Base-by-base conservation (phyloP, 2,329 filamentous ascomycete genomes). In the Talaromyces sp. region DNA sequence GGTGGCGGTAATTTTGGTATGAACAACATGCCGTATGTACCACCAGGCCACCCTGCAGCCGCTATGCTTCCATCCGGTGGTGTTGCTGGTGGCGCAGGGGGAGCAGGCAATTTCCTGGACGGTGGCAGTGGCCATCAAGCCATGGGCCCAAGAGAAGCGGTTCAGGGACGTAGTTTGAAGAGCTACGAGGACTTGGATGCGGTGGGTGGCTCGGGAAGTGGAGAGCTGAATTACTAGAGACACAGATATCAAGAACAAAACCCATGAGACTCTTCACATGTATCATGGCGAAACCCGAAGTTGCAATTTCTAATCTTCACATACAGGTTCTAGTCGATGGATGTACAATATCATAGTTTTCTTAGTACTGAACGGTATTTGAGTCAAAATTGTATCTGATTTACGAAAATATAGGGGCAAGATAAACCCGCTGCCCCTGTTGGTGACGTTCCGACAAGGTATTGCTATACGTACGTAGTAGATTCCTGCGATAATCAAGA, bases 161-260 rank as follows among this genome's bases (percentile, higher is more conserved):
- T 96, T 0, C 91, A 96, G 68, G 95, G 95, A 5, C 86, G 95
- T 63, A 96, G 91, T 65, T 80, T 99, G 67, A 96, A 96, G 83
- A 97, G 92, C 75, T 99, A 99, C 73, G 96, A 99, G 76, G 95
- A 99, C 73, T 81, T 99, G 25, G 95, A 99, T 79, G 93, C 96
- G 52, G 88, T 89, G 63, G 87, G 87, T 40, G 86, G 88, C 14
- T 82, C 85, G 39, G 91, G 88, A 44, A 87, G 88, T 44, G 90
- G 91, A 31, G 93, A 97, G 79, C 80, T 98, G 71, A 96, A 98
- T 77, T 98, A 98, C 73, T 98, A 55, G 46, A 31, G 31, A 25
- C 46, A 50, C n/a, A n/a, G 5, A 50, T 25, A 50, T n/a, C 8
- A 50, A 46, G 33, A 14, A 37, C 11, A 11, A 7, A 12, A 28